These are phyloP conservation scores for Penicillium pancosmium DNA, from an alignment of 495 filamentous ascomycete species.

Conservation along the genomic window DNA sequence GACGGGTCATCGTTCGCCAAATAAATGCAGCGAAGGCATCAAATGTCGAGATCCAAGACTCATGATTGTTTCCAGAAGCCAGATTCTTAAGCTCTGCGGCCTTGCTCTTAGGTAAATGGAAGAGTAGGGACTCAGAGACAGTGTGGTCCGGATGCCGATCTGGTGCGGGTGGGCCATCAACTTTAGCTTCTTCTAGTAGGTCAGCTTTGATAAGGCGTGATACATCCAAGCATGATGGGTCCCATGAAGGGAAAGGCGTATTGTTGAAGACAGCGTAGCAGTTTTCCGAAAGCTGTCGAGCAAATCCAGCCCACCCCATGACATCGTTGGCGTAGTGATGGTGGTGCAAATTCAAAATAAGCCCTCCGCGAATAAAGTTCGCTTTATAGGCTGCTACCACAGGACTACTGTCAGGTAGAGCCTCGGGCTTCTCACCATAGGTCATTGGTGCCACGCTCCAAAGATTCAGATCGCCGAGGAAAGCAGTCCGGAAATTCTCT, in stretches of 20 bases:
- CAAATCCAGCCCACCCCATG: conserved; percentile 44
- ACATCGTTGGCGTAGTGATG: conserved; percentile 50
- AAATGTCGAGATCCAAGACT: conserved; percentile 44
- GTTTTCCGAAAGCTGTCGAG: conserved; percentile 48
- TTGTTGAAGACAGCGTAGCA: conserved; percentile 36
- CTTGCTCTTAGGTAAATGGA: conserved; percentile 48
- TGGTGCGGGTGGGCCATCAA: conserved; percentile 35
- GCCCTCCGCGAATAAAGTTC: conserved; percentile 46
- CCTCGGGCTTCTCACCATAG: conserved; percentile 46
- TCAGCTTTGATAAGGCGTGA: conserved; percentile 33
- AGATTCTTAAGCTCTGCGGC: conserved; percentile 42
- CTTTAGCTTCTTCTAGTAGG: conserved; percentile 14
- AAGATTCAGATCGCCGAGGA: conserved; percentile 30
- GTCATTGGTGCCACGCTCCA: conserved; percentile 40
- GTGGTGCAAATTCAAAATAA: conserved; percentile 45
- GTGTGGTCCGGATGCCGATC: conserved; percentile 34
- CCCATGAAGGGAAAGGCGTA: conserved; percentile 37
- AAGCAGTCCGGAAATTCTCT: conserved; percentile 13
- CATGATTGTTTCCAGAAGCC: conserved; percentile 28
- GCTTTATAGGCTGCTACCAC: conserved; percentile 42
- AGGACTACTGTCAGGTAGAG: conserved; percentile 36
- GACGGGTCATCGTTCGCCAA: conserved; percentile 36
- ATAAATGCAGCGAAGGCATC: conserved; percentile 46
- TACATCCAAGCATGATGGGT: conserved; percentile 33
- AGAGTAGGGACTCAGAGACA: conserved; percentile 30